Percentiles rank a stretch among this genome's conserved stretches.
Evolutionary conservation across 179 eudicot genomes (phyloP).

Genomic region (Heliamphora pulchella): DNA sequence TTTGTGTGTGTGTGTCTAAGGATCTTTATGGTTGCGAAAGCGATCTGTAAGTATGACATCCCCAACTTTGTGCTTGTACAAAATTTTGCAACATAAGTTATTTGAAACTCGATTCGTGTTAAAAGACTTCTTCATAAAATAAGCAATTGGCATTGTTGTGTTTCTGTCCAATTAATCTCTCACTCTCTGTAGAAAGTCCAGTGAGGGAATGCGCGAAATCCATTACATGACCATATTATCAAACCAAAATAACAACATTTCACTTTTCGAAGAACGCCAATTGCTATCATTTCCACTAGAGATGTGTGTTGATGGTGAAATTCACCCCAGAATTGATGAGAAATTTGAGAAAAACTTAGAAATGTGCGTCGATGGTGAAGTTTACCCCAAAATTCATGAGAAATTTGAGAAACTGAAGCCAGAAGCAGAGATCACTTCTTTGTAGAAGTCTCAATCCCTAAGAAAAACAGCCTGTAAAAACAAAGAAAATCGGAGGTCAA

Average conservation of each 20-base stretch:
- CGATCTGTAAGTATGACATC: too few species aligned
- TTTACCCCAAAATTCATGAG: slow-evolving; percentile 5
- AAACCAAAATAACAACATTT: too few species aligned
- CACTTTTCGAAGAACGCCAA: neutral
- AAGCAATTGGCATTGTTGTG: neutral
- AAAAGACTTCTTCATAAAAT: neutral
- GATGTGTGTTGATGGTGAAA: too few species aligned
- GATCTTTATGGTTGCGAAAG: too few species aligned
- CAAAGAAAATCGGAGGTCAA: neutral
- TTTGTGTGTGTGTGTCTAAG: too few species aligned
- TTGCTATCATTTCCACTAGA: neutral
- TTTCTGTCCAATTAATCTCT: neutral
- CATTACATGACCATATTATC: too few species aligned
- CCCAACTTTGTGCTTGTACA: too few species aligned
- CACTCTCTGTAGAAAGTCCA: neutral
- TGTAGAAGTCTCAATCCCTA: slow-evolving; percentile 2
- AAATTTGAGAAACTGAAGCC: neutral
- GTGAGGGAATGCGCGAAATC: neutral
- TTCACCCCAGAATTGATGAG: too few species aligned
- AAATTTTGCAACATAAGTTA: too few species aligned
- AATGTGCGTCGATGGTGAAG: neutral
- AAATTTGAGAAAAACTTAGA: too few species aligned
- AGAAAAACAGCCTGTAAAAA: neutral
- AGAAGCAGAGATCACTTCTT: neutral
- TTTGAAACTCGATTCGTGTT: too few species aligned